Evolutionary conservation across 1,284 basidiomycete genomes (phyloP), one percentile per base, ranked within the genome.

Genomic region (Rhodotorula glutinis): DNA sequence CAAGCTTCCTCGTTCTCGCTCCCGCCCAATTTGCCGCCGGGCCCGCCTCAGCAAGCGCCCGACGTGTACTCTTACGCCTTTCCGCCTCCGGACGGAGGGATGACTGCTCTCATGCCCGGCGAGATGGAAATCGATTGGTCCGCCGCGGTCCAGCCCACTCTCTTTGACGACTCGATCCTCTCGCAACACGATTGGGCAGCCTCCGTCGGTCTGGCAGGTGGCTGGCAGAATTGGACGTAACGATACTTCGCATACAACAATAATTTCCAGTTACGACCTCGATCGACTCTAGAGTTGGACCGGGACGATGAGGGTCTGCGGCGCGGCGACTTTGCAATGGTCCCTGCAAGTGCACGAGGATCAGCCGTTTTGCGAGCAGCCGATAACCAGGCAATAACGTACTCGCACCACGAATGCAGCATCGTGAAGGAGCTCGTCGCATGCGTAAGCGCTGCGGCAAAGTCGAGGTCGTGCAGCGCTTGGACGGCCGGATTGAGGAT

Each of bases 41-140:
- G 13, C 2, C 53, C 30, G 11, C 23, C 30, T 38, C 33, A 23
- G n/a, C 40, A 33, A 4, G 30, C 41, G 23, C 33, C 33, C 38
- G 33, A 38, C 53, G 30, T 44, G 41, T 33, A 52, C 29, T 3
- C 11, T 29, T 33, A 52, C 29, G 9, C 13, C 51, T 21, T 11
- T 23, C 21, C 43, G 13, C 38, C 25, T 14, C 17, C 29, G 27
- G 16, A 5, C 16, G 21, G 21, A 9, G 30, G 56, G 5, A 29
- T 21, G 2, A 51, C 41, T 2, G 62, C 62, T 13, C 57, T 63
- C 19, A 57, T 63, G 43, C 62, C 62, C 16, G 62, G 62, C 23
- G 62, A 63, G 52, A 27, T 63, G 30, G 62, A 63, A 17, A 27
- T 58, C 44, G 57, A 63, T 51, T 63, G 62, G 62, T 21, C 21